phyloP scores from a whole-genome alignment of 805 yeast genomes.

The Lachancea fermentati region DNA sequence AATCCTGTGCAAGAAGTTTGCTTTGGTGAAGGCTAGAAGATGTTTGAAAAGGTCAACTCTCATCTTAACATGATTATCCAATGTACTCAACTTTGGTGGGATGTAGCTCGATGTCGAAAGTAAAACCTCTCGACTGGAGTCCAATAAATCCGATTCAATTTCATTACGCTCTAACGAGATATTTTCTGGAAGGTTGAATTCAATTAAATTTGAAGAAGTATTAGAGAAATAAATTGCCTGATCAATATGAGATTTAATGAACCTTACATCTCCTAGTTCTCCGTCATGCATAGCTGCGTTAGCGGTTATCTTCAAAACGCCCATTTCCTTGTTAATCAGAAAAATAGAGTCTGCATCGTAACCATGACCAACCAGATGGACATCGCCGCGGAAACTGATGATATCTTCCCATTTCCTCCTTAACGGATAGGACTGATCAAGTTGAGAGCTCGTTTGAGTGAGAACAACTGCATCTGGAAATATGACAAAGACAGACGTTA shows the following conservation, averaged over 20 bases:
- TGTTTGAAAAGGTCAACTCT: conserved; percentile 42
- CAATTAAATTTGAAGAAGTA: conserved; percentile 35
- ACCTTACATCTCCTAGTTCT: conserved; percentile 23
- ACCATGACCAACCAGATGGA: conserved; percentile 56
- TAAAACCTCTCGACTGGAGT: conserved; percentile 52
- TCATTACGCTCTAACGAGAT: conserved; percentile 41
- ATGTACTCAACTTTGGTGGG: conserved; percentile 46
- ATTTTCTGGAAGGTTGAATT: conserved; percentile 41
- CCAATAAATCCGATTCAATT: conserved; percentile 45
- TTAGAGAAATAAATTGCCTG: conserved; percentile 71
- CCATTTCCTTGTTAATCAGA: conserved; percentile 48
- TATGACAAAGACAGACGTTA: conserved; percentile 49
- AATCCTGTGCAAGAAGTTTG: conserved; percentile 40
- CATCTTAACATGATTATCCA: conserved; percentile 45
- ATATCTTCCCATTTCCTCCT: conserved; percentile 76
- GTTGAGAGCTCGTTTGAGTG: conserved; percentile 48
- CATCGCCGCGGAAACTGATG: conserved; percentile 48
- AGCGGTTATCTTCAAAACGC: conserved; percentile 54
- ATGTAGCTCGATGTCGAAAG: conserved; percentile 50
- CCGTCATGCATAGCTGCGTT: conserved; percentile 20
- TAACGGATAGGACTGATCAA: conserved; percentile 31
- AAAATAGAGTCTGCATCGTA: conserved; percentile 44
- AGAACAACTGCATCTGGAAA: conserved; percentile 58
- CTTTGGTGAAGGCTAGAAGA: conserved; percentile 40
- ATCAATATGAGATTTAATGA: conserved; percentile 68